Percentiles rank a stretch among this genome's conserved stretches.
Conservation (phyloP, 139 green algal genomes). For the Ettlia oleoabundans region DNA sequence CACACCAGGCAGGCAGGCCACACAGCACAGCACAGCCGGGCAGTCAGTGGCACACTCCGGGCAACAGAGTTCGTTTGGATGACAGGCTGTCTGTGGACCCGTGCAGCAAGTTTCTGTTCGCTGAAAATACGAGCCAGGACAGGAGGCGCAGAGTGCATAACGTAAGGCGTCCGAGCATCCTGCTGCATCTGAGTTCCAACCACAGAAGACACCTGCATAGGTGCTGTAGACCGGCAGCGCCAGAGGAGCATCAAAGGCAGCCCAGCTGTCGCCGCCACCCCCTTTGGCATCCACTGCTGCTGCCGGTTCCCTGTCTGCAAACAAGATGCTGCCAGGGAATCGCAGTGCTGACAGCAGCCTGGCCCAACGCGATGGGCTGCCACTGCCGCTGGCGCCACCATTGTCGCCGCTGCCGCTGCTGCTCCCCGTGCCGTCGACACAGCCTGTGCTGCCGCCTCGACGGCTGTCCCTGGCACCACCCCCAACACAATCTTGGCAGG, state of each 20-base stretch:
- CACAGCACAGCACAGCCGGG: too few species aligned
- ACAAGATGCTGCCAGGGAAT: background rate
- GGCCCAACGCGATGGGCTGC: background rate
- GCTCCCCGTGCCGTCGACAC: background rate
- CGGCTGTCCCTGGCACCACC: too few species aligned
- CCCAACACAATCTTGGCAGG: too few species aligned
- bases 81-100: too few species aligned
- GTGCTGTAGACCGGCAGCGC: constrained; percentile 54
- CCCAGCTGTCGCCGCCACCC: constrained; percentile 16
- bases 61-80: too few species aligned
- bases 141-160: background rate
- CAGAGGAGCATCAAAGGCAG: constrained; percentile 33
- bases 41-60: too few species aligned
- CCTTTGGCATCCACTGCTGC: background rate
- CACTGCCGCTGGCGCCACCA: background rate
- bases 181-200: too few species aligned
- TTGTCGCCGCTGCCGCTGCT: background rate
- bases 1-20: background rate
- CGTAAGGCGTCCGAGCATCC: background rate
- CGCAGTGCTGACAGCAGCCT: background rate
- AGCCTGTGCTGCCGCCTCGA: constrained; percentile 2
- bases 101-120: too few species aligned
- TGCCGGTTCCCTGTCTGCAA: background rate
- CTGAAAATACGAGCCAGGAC: too few species aligned
- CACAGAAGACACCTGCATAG: constrained; percentile 45